phyloP scores from a whole-genome alignment of 495 filamentous ascomycete genomes.

The Viridothelium virens region DNA sequence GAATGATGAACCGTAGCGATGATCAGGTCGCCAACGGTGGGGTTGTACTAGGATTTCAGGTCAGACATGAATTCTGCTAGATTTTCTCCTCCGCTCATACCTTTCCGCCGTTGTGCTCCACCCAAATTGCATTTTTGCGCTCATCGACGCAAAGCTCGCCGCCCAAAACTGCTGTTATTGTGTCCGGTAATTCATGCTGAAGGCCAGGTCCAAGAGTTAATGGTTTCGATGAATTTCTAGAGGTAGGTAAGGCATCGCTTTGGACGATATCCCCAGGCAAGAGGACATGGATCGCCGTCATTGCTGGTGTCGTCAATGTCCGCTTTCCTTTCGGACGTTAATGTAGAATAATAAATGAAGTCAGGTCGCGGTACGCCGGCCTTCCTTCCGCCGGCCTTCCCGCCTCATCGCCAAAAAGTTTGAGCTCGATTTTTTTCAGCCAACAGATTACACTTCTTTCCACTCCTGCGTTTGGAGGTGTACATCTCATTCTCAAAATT shows the following conservation, averaged over 20 bases:
- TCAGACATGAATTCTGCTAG: slow-evolving; percentile 31
- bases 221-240: slow-evolving; percentile 55
- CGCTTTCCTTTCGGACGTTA: slow-evolving; percentile 14
- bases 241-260: slow-evolving; percentile 47
- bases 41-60: slow-evolving; percentile 59
- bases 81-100: background rate
- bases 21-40: slow-evolving; percentile 67
- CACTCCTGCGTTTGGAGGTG: background rate
- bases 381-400: background rate
- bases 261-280: slow-evolving; percentile 77
- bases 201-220: slow-evolving; percentile 83
- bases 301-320: slow-evolving; percentile 26
- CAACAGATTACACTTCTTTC: background rate
- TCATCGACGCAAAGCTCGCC: slow-evolving; percentile 68
- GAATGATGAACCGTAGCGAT: slow-evolving; percentile 76
- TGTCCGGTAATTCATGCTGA: slow-evolving; percentile 59
- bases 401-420: slow-evolving; percentile 22
- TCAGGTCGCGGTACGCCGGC: background rate
- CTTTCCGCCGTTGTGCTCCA: slow-evolving; percentile 55
- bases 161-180: slow-evolving; percentile 67
- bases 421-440: slow-evolving; percentile 5
- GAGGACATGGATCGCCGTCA: slow-evolving; percentile 50
- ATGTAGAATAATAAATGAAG: slow-evolving; percentile 1
- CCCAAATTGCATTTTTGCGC: slow-evolving; percentile 71
- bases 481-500: background rate